Evolutionary conservation across 2,329 filamentous ascomycete species (phyloP), one percentile per base, ranked within the genome.

Genomic region (Pezizomycotina sp.): DNA sequence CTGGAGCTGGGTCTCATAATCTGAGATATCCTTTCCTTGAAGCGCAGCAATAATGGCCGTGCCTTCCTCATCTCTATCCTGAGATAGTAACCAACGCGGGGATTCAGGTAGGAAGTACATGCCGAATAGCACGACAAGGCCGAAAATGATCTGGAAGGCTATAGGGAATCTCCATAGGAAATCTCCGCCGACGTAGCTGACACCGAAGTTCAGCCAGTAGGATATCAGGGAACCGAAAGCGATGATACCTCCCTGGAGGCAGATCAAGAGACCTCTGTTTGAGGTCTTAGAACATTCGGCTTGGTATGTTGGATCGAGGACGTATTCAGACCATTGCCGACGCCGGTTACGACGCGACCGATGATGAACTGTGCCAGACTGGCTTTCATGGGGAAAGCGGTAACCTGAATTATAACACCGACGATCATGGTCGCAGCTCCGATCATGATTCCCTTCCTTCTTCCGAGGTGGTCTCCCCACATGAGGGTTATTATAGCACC

Each of bases 101-200:
- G 58, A 60, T 45, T 66, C 63, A 0, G 62, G 63, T 2, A 64
- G 52, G 52, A 58, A 62, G 21, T 56, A 42, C 56, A 63, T 64
- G n/a, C 52, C 52, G 5, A 52, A 40, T 8, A 75, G 54, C 29
- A 74, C 69, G 42, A 74, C 61, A 5, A 73, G 8, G 18, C 68
- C 69, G 50, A 74, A 75, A 15, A 66, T 47, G 18, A 72, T 62
- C 47, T 69, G 65, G 50, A 70, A 65, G 4, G 63, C 65, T 12
- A 75, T 58, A 0, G 72, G 71, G 50, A 75, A 74, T 2, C 72
- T 61, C 72, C 71, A 64, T 13, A 59, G 57, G 8, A 69, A 58
- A 42, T 62, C 60, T 9, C 51, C 63, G 3, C 51, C 52, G 3
- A 63, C 60, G 46, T 66, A 70, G 3, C 42, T 49, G 18, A 50